Evolutionary conservation across 352 stramenopile genomes (phyloP), one percentile per base, ranked within the genome.

Genomic region (Thalassiosira delicatula): DNA sequence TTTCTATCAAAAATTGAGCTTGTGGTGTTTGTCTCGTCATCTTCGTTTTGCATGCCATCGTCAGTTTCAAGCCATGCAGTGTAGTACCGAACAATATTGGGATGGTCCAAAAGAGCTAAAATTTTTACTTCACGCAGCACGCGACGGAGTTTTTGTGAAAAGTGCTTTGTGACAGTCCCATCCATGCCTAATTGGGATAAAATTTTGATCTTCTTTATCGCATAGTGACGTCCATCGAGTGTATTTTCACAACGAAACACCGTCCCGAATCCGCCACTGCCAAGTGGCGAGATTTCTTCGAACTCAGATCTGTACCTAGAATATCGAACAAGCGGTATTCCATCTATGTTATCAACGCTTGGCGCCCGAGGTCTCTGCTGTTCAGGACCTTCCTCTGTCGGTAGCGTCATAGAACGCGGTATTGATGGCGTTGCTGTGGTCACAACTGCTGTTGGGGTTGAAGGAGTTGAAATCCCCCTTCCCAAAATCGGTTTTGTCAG

Each of bases 161-260:
- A 95, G n/a, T 90, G 79, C 35, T 89, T 85, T 17, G 86, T 85
- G 0, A 93, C 69, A 40, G 84, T 84, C 25, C 79, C 67, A 61
- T 86, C 79, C 30, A 79, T 59, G 76, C 76, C 71, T 61, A 88
- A 59, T 81, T 83, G 54, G 66, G 77, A 81, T 76, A 87, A 69
- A 29, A 95, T 89, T 57, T 79, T 81, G 66, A 96, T 92, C 75
- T 96, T 96, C 78, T 96, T 96, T 32, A 96, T 93, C 11, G 93
- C 93, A 84, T 96, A 96, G 68, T 96, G 87, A 44, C 91, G 79
- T 30, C 91, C 87, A 80, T 96, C 93, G 11, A 96, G 74, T 30
- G 83, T 54, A 86, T 96, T 96, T 59, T 81, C 49, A 77, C 89
- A 93, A 19, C 68, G 74, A 88, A 94, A 94, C 0, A 96, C 92